Base-by-base conservation (phyloP, 345 rosid species). In the Euphorbia lathyris region DNA sequence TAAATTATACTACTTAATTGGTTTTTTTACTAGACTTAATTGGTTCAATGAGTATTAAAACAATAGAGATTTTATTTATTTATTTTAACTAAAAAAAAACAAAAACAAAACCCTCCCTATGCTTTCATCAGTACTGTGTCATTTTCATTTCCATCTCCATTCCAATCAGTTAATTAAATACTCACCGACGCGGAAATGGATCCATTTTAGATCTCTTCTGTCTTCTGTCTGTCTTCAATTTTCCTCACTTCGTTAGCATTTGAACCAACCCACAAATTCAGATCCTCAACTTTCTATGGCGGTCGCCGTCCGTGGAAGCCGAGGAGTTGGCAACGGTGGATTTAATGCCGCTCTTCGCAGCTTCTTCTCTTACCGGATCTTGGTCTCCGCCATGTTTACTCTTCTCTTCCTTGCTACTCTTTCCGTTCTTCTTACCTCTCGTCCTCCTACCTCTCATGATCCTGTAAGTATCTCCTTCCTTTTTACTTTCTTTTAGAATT, bases 311-410 rank as follows among this genome's bases (percentile, higher is more conserved):
- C 85, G 95, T 63, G 96, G 96, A 65, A 73, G 87, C 74, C 86
- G 96, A 5, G 88, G 85, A 3, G 82, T 78, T 67, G 84, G 70
- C 42, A 34, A 79, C 65, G 86, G 85, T 52, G 88, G 86, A 42
- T 60, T 76, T 70, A 75, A 71, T 20, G 65, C 48, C 76, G 85
- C 83, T 65, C 71, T 88, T 61, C 86, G 93, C 17, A 65, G 86
- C 71, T 88, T 87, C 71, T 88, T 85, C 79, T 84, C 97, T 8
- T 89, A 87, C 77, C 82, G 98, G 76, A 73, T 93, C 80, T 86
- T 93, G 74, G 82, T 90, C 78, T 93, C 98, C 45, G 98, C 97
- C 80, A 74, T 82, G 84, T 89, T 90, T 80, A 84, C 83, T 43
- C 83, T 88, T 69, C 90, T 90, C 76, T 90, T 90, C 85, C 79